Base-by-base conservation (phyloP, 1,284 basidiomycete genomes). In the Mycena citricolor region DNA sequence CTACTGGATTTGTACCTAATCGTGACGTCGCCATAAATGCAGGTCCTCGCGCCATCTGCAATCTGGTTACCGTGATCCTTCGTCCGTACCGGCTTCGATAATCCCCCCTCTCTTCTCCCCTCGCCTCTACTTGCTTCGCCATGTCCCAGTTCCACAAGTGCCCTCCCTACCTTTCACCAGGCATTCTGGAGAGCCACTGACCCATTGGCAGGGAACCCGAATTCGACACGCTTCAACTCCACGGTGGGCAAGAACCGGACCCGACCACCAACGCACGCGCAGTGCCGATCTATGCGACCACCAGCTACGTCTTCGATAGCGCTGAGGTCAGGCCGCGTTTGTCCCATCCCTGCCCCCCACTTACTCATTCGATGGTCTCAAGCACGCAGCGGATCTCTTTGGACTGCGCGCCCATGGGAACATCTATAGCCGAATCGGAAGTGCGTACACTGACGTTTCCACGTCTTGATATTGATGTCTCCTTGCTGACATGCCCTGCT, bases 351-450 rank as follows among this genome's bases (percentile, higher is more conserved):
- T 33, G 19, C 20, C 21, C 14, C n/a, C 8, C 4, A 25, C 23
- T 5, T 13, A 8, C 30, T 25, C 22, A 41, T 24, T 12, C 39
- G 36, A 25, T 32, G 34, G 26, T 37, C 14, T 30, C 6, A 52
- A 88, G 81, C 90, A 94, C 56, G 91, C 74, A 6, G 89, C 90
- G 17, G 85, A 91, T 61, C 74, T 94, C 34, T 94, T 92, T 62
- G 86, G 79, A 14, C 65, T 93, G 50, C 81, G 66, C 8, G 46
- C 46, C 12, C 26, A 19, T 11, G 51, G 51, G 21, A 52, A 52
- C 26, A 26, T 52, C 14, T 52, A 52, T 30, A 45, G 42, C 31
- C 31, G 50, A 8, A 48, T 52, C 16, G 20, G n/a, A 24, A 52
- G 49, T 51, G 36, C 20, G 49, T 39, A 8, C 20, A 14, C 10